Percentiles rank a stretch among this genome's conserved stretches.
Conservation (phyloP, 1,139 yeast genomes). For the Fermentozyma sake region DNA sequence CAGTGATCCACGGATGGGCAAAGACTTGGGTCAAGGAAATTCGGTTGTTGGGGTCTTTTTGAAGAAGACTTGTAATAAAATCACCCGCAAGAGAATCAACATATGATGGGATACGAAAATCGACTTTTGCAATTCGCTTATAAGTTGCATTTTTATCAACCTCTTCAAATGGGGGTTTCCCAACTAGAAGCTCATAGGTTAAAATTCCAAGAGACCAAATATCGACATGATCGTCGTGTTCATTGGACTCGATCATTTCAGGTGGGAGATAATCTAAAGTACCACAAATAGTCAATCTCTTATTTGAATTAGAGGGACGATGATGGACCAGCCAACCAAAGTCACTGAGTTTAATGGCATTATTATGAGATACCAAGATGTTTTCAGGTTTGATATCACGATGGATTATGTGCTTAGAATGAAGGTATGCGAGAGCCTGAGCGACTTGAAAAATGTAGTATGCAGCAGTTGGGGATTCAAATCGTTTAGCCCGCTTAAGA, state of each 20-base stretch:
- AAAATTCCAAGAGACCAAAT: conserved; percentile 91
- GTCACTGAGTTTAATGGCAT: conserved; percentile 77
- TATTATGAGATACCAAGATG: conserved; percentile 68
- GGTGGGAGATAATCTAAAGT: conserved; percentile 94
- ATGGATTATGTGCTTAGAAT: conserved; percentile 75
- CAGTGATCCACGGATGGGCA: conserved; percentile 78
- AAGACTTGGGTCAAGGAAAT: conserved; percentile 57
- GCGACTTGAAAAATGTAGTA: conserved; percentile 82
- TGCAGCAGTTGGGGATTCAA: conserved; percentile 70
- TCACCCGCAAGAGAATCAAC: conserved; percentile 75
- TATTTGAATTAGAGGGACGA: conserved; percentile 30
- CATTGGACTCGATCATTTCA: conserved; percentile 84
- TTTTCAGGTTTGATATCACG: conserved; percentile 94
- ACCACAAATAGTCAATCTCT: conserved; percentile 86
- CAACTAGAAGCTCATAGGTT: conserved; percentile 82
- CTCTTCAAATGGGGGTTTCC: conserved; percentile 90
- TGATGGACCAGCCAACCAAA: conserved; percentile 88
- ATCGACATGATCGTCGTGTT: conserved; percentile 78
- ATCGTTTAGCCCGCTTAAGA: conserved; percentile 58
- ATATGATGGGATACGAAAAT: conserved; percentile 64
- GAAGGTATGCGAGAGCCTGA: conserved; percentile 70
- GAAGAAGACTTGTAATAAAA: conserved; percentile 56
- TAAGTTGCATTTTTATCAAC: conserved; percentile 70
- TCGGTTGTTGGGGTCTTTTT: conserved; percentile 66
- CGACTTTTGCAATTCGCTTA: conserved; percentile 72